Evolutionary conservation across 495 filamentous ascomycete genomes (phyloP).

Genomic region (Neurospora sp.): DNA sequence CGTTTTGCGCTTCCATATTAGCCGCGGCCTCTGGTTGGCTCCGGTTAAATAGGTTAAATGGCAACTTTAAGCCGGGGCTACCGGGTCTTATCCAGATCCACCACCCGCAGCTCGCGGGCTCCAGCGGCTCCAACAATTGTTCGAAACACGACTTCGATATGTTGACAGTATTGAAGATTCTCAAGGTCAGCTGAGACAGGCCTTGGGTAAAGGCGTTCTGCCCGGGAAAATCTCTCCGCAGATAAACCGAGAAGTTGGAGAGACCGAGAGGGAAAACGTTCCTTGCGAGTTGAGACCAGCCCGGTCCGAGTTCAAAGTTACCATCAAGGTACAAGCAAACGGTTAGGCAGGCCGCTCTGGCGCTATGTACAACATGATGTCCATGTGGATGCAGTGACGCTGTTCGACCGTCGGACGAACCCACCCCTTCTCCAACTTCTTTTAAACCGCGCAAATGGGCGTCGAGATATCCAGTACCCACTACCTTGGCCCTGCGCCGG

Average conservation of each 20-base stretch:
- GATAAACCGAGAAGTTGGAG: background rate
- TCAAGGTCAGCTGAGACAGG: background rate
- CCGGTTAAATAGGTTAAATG: slow-evolving; percentile 22
- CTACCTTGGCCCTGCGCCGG: slow-evolving; percentile 7
- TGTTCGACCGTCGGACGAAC: slow-evolving; percentile 7
- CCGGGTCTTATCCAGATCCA: slow-evolving; percentile 18
- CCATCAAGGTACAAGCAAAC: background rate
- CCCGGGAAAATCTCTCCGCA: background rate
- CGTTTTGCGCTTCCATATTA: slow-evolving; percentile 13
- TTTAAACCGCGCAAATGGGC: slow-evolving; percentile 26
- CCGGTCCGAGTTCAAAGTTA: background rate
- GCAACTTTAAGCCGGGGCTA: slow-evolving; percentile 19
- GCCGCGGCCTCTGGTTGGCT: slow-evolving; percentile 17
- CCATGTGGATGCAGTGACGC: slow-evolving; percentile 1
- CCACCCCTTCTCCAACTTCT: slow-evolving; percentile 13
- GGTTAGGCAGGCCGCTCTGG: background rate
- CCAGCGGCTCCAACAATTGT: slow-evolving; percentile 1
- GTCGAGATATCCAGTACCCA: slow-evolving; percentile 9
- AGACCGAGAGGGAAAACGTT: background rate
- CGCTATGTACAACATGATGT: background rate
- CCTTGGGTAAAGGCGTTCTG: background rate
- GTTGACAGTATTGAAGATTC: background rate
- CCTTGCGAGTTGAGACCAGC: background rate
- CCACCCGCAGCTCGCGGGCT: background rate
- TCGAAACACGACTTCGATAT: background rate